Evolutionary conservation across 768 basidiomycete genomes (phyloP).

Genomic region (Russula sp.): DNA sequence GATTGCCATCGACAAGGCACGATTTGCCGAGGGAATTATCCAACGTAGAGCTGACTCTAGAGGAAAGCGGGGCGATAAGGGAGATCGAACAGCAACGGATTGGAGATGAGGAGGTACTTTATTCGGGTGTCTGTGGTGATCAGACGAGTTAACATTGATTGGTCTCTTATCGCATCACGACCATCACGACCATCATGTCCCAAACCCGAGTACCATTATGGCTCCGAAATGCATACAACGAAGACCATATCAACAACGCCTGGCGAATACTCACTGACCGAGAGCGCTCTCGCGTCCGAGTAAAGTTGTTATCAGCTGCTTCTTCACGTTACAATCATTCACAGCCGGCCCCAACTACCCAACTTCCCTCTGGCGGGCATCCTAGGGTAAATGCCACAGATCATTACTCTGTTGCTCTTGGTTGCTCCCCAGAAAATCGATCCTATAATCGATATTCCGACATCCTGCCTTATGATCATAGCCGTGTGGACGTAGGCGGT

Average conservation of each 20-base stretch:
- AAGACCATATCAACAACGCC: constrained; percentile 35
- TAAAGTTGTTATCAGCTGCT: constrained; percentile 34
- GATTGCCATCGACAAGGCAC: constrained; percentile 35
- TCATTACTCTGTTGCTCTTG: constrained; percentile 59
- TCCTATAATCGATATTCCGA: constrained; percentile 67
- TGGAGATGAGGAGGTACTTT: constrained; percentile 19
- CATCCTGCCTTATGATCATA: constrained; percentile 79
- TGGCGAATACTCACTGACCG: constrained; percentile 41
- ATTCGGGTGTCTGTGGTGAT: constrained; percentile 29
- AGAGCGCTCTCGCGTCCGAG: constrained; percentile 38
- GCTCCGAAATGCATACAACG: constrained; percentile 33
- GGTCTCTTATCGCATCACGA: background rate
- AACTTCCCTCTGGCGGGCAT: constrained; percentile 29
- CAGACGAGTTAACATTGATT: constrained; percentile 21
- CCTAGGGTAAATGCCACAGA: constrained; percentile 34
- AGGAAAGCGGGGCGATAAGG: background rate
- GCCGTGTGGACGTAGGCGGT: constrained; percentile 57
- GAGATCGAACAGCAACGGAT: background rate
- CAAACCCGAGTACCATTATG: constrained; percentile 30
- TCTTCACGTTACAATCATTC: constrained; percentile 23
- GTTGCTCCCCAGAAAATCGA: constrained; percentile 44
- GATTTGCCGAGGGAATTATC: constrained; percentile 35
- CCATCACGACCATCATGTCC: constrained; percentile 18
- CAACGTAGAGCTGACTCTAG: constrained; percentile 37
- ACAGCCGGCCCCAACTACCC: constrained; percentile 26